Evolutionary conservation across 495 filamentous ascomycete genomes (phyloP).

Genomic region (Hypoxylon crocopeplum): DNA sequence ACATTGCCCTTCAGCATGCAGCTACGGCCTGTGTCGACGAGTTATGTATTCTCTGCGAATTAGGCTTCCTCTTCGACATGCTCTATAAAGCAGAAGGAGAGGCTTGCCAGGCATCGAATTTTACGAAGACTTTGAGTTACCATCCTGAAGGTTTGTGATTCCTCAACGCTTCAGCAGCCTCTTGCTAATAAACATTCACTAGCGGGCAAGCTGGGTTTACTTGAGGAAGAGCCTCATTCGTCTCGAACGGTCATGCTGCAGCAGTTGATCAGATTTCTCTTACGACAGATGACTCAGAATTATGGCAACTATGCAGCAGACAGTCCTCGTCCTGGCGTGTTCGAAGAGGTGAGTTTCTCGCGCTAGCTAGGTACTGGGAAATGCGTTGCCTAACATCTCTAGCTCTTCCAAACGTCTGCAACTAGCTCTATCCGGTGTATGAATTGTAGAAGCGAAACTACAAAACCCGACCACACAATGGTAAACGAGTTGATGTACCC

Average conservation of each 20-base stretch:
- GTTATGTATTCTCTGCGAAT: conserved; percentile 86
- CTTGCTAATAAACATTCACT: conserved; percentile 17
- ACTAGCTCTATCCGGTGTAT: conserved; percentile 74
- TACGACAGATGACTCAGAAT: conserved; percentile 74
- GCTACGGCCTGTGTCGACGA: conserved; percentile 82
- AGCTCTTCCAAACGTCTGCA: conserved; percentile 50
- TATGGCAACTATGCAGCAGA: conserved; percentile 50
- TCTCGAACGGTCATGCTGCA: conserved; percentile 78
- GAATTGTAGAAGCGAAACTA: conserved; percentile 80
- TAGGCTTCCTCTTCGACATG: conserved; percentile 98
- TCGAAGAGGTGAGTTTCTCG: conserved; percentile 37
- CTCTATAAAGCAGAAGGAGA: conserved; percentile 91
- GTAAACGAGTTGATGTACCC: conserved; percentile 89
- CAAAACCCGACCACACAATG: conserved; percentile 68
- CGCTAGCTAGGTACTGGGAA: background rate
- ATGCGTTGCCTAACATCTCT: background rate
- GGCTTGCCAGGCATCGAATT: conserved; percentile 96
- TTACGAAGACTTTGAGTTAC: conserved; percentile 85
- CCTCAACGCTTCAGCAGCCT: background rate
- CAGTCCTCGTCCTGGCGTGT: conserved; percentile 16
- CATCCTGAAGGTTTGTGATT: conserved; percentile 65
- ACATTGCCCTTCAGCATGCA: conserved; percentile 88
- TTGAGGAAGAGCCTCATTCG: conserved; percentile 81
- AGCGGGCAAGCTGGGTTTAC: conserved; percentile 72
- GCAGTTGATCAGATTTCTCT: conserved; percentile 75